Percentiles rank a stretch among this genome's conserved stretches.
phyloP scores from a whole-genome alignment of 1,139 yeast genomes.

The Lizanozyma gosingica region DNA sequence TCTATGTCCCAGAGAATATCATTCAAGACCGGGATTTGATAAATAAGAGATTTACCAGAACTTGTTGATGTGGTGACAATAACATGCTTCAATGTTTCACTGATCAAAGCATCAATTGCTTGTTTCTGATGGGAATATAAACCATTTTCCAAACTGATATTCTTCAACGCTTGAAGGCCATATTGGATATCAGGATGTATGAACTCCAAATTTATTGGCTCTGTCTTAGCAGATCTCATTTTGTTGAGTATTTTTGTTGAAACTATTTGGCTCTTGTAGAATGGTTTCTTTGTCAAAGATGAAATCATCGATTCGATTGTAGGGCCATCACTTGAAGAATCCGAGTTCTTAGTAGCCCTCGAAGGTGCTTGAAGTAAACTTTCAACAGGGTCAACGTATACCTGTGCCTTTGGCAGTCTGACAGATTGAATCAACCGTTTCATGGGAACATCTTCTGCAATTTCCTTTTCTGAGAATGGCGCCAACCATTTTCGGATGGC shows the following conservation, averaged over 20 bases:
- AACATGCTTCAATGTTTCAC: constrained; percentile 43
- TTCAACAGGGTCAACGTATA: constrained; percentile 41
- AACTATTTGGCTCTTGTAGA: constrained; percentile 56
- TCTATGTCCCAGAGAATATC: constrained; percentile 38
- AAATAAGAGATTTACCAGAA: constrained; percentile 88
- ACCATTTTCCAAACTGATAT: constrained; percentile 33
- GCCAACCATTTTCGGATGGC: constrained; percentile 34
- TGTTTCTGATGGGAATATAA: constrained; percentile 77
- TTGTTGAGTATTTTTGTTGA: constrained; percentile 5
- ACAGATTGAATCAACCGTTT: constrained; percentile 24
- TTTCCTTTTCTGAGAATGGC: constrained; percentile 17
- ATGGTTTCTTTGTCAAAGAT: constrained; percentile 32
- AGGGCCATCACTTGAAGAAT: constrained; percentile 9
- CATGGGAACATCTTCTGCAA: constrained; percentile 24
- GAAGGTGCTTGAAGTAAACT: constrained; percentile 26
- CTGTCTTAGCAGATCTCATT: constrained; percentile 15
- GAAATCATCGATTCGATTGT: constrained; percentile 38
- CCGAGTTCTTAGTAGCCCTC: constrained; percentile 1
- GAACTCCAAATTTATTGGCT: constrained; percentile 28
- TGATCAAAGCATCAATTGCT: constrained; percentile 53
- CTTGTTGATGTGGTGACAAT: constrained; percentile 90
- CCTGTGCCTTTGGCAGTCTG: constrained; percentile 40
- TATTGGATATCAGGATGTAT: constrained; percentile 37
- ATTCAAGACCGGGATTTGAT: constrained; percentile 76
- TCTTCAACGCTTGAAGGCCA: constrained; percentile 42